Evolutionary conservation across 257 asterid genomes (phyloP).

Genomic region (Gentiana straminea): DNA sequence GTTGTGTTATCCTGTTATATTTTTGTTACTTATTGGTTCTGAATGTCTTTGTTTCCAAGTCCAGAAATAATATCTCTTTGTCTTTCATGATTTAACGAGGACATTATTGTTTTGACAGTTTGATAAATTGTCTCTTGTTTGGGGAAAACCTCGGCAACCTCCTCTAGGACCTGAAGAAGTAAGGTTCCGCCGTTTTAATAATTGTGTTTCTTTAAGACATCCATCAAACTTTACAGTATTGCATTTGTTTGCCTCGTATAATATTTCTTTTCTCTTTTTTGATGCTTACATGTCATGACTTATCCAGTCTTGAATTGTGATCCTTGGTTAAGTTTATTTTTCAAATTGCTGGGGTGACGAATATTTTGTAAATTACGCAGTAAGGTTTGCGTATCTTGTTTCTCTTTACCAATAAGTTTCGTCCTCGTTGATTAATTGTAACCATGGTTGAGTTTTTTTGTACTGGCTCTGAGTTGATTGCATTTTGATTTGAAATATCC

Average conservation of each 20-base stretch:
- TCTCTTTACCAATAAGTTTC: too few relatives aligned
- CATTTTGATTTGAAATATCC: too few relatives aligned
- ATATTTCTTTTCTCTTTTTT: background rate
- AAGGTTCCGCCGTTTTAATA: slow-evolving; percentile 7
- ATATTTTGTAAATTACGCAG: too few relatives aligned
- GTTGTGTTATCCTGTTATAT: too few relatives aligned
- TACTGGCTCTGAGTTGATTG: too few relatives aligned
- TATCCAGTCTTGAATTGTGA: slow-evolving; percentile 1
- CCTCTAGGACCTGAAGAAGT: slow-evolving; percentile 82
- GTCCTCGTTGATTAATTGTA: too few relatives aligned
- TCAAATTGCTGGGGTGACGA: too few relatives aligned
- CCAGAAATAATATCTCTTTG: background rate
- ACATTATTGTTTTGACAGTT: slow-evolving; percentile 39
- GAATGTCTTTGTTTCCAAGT: background rate
- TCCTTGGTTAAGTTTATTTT: too few relatives aligned
- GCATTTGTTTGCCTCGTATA: slow-evolving; percentile 3
- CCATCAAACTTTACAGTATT: slow-evolving; percentile 4
- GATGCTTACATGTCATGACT: background rate
- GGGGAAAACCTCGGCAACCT: slow-evolving; percentile 99
- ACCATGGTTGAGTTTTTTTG: too few relatives aligned
- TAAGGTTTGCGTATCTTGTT: too few relatives aligned
- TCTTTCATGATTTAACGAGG: background rate
- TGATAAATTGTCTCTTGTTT: slow-evolving; percentile 65
- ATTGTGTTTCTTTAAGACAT: background rate
- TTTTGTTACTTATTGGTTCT: too few relatives aligned